These are phyloP conservation scores for Xylaria multiplex DNA, from an alignment of 2,329 filamentous ascomycete species.

Conservation along the genomic window DNA sequence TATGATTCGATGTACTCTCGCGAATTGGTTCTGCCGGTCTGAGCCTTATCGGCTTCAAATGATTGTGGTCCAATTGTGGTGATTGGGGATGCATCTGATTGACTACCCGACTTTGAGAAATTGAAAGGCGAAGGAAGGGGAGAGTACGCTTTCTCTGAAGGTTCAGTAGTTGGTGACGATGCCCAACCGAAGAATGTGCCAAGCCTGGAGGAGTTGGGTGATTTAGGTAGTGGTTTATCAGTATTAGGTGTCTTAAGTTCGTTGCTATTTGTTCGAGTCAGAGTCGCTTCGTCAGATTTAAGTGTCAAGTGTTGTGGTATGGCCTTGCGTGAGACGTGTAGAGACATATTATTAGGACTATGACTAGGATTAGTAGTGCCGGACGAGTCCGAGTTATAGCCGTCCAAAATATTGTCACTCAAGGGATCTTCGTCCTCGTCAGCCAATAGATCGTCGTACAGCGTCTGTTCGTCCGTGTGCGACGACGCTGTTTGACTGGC, in stretches of 20 bases:
- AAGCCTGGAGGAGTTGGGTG: constrained; percentile 61
- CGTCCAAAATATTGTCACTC: constrained; percentile 49
- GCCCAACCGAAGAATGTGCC: constrained; percentile 66
- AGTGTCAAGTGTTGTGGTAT: constrained; percentile 65
- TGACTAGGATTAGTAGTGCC: constrained; percentile 53
- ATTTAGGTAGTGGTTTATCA: constrained; percentile 66
- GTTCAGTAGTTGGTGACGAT: constrained; percentile 59
- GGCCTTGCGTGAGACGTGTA: constrained; percentile 59
- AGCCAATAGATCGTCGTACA: constrained; percentile 53
- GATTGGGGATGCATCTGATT: constrained; percentile 56
- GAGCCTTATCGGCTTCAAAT: constrained; percentile 53
- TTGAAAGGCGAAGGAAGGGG: constrained; percentile 62
- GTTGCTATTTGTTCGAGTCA: constrained; percentile 43
- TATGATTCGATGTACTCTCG: constrained; percentile 63
- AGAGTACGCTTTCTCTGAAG: constrained; percentile 59
- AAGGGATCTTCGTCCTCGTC: constrained; percentile 52
- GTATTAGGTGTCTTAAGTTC: constrained; percentile 54
- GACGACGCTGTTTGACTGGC: constrained; percentile 57
- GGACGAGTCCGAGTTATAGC: constrained; percentile 50
- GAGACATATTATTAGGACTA: constrained; percentile 57
- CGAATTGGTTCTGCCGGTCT: constrained; percentile 55
- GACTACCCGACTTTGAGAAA: constrained; percentile 54
- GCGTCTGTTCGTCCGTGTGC: constrained; percentile 57
- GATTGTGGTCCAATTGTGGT: constrained; percentile 52
- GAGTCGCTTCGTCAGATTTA: constrained; percentile 52